Percentiles rank a stretch among this genome's conserved stretches.
Evolutionary conservation across 2,329 filamentous ascomycete genomes (phyloP).

Genomic region (Nemania sp.): DNA sequence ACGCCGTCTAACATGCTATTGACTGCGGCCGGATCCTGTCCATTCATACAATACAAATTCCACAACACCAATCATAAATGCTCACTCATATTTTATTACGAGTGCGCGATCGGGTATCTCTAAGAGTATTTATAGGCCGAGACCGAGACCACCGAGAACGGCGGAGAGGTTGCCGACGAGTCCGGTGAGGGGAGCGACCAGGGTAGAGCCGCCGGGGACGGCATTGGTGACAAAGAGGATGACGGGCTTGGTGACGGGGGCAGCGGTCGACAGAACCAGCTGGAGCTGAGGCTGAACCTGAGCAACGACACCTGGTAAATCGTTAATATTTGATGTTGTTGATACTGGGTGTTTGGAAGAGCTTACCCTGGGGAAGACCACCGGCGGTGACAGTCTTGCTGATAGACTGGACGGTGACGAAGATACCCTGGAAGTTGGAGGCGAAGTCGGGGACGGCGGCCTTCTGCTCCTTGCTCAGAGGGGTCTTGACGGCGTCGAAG

Average conservation of each 20-base stretch:
- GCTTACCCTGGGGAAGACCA: slow-evolving; percentile 30
- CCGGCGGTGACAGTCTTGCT: slow-evolving; percentile 28
- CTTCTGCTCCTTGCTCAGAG: slow-evolving; percentile 33
- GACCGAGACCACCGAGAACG: no score
- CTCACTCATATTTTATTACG: no score
- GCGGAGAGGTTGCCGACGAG: slow-evolving; percentile 14
- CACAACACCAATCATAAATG: no score
- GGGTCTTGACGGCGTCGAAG: slow-evolving; percentile 15
- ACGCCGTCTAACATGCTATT: not conserved
- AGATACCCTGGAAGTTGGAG: slow-evolving; percentile 27
- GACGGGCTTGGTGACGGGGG: slow-evolving; percentile 33
- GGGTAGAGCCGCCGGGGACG: slow-evolving; percentile 27
- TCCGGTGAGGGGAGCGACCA: slow-evolving; percentile 24
- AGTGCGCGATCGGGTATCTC: no score
- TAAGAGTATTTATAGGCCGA: no score
- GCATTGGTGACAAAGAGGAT: slow-evolving; percentile 29
- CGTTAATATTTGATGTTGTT: not conserved
- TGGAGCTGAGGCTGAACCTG: slow-evolving; percentile 36
- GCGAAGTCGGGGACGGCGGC: slow-evolving; percentile 30
- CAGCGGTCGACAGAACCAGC: slow-evolving; percentile 30
- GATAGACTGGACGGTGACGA: slow-evolving; percentile 25
- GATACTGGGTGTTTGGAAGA: not conserved
- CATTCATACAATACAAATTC: no score
- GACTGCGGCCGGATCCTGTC: not conserved
- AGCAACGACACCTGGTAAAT: slow-evolving; percentile 30